Percentiles rank a stretch among this genome's conserved stretches.
Conservation (phyloP, 1,139 yeast genomes). For the Sugiyamaella paludigena region DNA sequence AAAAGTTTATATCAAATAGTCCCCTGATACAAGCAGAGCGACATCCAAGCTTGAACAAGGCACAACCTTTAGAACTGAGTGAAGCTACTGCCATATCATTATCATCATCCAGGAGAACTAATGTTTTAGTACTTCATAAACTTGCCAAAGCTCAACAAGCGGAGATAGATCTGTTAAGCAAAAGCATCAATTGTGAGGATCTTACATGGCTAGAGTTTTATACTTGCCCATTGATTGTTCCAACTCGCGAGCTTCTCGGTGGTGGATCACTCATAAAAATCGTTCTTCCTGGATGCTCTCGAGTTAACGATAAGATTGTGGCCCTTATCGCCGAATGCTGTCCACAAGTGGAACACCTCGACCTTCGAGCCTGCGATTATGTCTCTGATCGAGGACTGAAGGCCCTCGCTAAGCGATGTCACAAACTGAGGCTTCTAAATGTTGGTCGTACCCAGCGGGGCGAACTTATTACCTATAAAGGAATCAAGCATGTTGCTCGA, state of each 20-base stretch:
- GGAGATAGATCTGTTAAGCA: constrained; percentile 44
- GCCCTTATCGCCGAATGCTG: constrained; percentile 52
- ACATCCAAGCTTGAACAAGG: constrained; percentile 19
- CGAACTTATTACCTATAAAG: constrained; percentile 65
- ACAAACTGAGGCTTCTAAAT: constrained; percentile 55
- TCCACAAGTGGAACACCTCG: constrained; percentile 62
- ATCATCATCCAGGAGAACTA: constrained; percentile 30
- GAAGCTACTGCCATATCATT: too few species aligned
- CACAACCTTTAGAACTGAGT: constrained; percentile 26
- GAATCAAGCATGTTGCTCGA: constrained; percentile 57
- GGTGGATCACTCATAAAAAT: constrained; percentile 51
- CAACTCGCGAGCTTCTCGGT: constrained; percentile 49
- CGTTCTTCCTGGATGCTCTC: constrained; percentile 68
- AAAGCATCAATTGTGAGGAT: constrained; percentile 45
- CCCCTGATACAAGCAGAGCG: constrained; percentile 7
- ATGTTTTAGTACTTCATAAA: constrained; percentile 51
- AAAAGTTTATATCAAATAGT: constrained; percentile 38
- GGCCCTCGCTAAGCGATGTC: constrained; percentile 60
- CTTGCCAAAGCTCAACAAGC: constrained; percentile 44
- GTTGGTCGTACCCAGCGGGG: constrained; percentile 78
- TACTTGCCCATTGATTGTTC: constrained; percentile 73
- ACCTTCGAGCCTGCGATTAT: constrained; percentile 79
- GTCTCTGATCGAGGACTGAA: constrained; percentile 75
- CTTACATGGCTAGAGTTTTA: constrained; percentile 73
- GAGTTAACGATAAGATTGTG: constrained; percentile 60